A percentile compares a stretch with the other conserved stretches of the same genome.
These are phyloP conservation scores for Ascochyta viciae-villosae DNA, from an alignment of 2,329 filamentous ascomycete genomes.

Conservation along the genomic window DNA sequence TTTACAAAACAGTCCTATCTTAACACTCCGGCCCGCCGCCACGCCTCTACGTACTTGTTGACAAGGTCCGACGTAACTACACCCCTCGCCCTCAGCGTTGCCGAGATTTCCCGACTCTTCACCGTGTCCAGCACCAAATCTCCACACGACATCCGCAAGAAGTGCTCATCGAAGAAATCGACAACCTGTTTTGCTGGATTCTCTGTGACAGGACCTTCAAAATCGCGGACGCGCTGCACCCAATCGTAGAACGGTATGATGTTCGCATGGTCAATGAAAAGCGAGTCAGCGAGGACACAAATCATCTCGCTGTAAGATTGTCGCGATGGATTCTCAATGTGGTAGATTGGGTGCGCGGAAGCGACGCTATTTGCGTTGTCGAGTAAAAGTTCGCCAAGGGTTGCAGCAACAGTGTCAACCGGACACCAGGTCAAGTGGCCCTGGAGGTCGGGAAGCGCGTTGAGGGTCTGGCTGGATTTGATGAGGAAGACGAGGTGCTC, in stretches of 20 bases:
- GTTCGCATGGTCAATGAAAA: slow-evolving; percentile 1
- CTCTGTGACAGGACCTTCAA: background rate
- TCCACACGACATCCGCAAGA: slow-evolving; percentile 55
- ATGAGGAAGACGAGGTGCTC: slow-evolving; percentile 61
- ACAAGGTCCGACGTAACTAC: too few species aligned
- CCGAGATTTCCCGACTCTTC: slow-evolving; percentile 48
- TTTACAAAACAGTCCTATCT: too few species aligned
- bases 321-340: too few species aligned
- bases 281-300: too few species aligned
- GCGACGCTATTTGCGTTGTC: background rate
- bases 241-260: slow-evolving; percentile 53
- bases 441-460: slow-evolving; percentile 44
- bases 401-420: slow-evolving; percentile 52
- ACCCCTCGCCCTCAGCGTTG: slow-evolving; percentile 32
- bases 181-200: slow-evolving; percentile 43
- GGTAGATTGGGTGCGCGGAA: too few species aligned
- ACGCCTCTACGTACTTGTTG: too few species aligned
- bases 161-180: slow-evolving; percentile 46
- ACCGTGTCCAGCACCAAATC: slow-evolving; percentile 51
- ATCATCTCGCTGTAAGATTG: too few species aligned
- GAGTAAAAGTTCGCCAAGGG: slow-evolving; percentile 45
- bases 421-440: slow-evolving; percentile 50
- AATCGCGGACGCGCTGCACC: slow-evolving; percentile 46
- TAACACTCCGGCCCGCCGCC: too few species aligned
- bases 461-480: slow-evolving; percentile 58